Conservation (phyloP, 2,329 filamentous ascomycete species). For the Gnomoniopsis smithogilvyi region DNA sequence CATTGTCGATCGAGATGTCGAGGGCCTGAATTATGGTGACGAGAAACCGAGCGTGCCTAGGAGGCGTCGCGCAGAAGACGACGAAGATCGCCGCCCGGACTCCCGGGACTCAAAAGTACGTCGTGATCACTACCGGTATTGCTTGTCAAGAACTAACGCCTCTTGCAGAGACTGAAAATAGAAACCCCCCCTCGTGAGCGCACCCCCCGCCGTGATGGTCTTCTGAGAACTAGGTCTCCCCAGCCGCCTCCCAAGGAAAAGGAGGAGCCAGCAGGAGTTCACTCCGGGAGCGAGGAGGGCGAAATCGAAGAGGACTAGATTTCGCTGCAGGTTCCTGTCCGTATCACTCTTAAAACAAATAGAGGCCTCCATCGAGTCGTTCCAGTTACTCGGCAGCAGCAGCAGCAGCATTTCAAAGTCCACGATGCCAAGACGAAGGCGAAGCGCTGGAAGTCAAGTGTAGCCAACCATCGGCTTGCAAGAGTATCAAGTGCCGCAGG, state of each 20-base stretch:
- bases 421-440: not conserved
- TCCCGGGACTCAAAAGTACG: slow-evolving; percentile 66
- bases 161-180: slow-evolving; percentile 52
- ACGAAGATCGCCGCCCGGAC: slow-evolving; percentile 59
- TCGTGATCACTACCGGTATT: slow-evolving; percentile 5
- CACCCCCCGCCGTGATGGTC: slow-evolving; percentile 55
- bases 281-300: slow-evolving; percentile 92
- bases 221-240: slow-evolving; percentile 54
- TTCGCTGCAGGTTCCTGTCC: not conserved
- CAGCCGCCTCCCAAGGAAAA: slow-evolving; percentile 40
- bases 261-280: slow-evolving; percentile 60
- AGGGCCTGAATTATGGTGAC: slow-evolving; percentile 90
- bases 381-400: no score
- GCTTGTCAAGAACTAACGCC: slow-evolving; percentile 25
- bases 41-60: slow-evolving; percentile 63
- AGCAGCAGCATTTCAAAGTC: not conserved
- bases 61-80: slow-evolving; percentile 75
- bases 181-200: slow-evolving; percentile 58
- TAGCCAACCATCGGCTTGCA: no score
- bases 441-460: no score
- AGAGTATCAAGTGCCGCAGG: no score
- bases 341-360: slow-evolving; percentile 16
- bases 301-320: slow-evolving; percentile 83
- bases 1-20: slow-evolving; percentile 67
- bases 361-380: not conserved